A percentile compares a stretch with the other conserved stretches of the same genome.
These are phyloP conservation scores for Solanum medicagineum DNA, from an alignment of 257 asterid species.

Conservation along the genomic window DNA sequence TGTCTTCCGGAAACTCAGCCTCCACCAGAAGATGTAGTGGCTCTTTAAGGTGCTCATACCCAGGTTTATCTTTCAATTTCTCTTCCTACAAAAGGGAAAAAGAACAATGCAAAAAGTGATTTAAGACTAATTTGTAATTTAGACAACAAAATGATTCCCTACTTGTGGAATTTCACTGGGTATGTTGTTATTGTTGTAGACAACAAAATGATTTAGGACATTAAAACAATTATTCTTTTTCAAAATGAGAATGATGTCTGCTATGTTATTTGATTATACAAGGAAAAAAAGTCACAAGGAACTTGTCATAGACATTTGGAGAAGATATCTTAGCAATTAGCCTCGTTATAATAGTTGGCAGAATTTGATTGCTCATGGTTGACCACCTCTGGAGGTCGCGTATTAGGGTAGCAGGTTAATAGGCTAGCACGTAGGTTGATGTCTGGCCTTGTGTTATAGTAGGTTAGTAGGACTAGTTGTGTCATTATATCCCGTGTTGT, in stretches of 20 bases:
- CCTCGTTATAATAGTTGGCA: background rate
- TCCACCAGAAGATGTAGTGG: conserved; percentile 76
- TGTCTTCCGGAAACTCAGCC: conserved; percentile 74
- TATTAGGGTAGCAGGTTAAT: too few species aligned
- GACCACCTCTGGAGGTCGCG: background rate
- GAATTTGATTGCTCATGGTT: background rate
- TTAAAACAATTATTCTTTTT: background rate
- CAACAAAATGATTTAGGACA: background rate
- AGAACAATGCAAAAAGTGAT: conserved; percentile 1
- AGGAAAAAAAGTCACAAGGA: background rate
- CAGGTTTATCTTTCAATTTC: conserved; percentile 57
- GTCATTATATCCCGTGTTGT: too few species aligned
- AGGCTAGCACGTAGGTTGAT: too few species aligned
- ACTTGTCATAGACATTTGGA: background rate
- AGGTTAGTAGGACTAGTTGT: too few species aligned
- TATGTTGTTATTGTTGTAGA: too few species aligned
- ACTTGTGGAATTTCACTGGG: too few species aligned
- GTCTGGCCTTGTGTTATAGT: too few species aligned
- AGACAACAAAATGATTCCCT: background rate
- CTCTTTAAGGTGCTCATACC: conserved; percentile 72
- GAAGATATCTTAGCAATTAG: background rate
- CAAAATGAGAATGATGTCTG: background rate
- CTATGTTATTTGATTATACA: background rate
- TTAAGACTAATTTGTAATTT: background rate
- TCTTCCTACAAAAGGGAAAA: conserved; percentile 35